phyloP scores from a whole-genome alignment of 306 rosid species.

The Vigna unguiculata region DNA sequence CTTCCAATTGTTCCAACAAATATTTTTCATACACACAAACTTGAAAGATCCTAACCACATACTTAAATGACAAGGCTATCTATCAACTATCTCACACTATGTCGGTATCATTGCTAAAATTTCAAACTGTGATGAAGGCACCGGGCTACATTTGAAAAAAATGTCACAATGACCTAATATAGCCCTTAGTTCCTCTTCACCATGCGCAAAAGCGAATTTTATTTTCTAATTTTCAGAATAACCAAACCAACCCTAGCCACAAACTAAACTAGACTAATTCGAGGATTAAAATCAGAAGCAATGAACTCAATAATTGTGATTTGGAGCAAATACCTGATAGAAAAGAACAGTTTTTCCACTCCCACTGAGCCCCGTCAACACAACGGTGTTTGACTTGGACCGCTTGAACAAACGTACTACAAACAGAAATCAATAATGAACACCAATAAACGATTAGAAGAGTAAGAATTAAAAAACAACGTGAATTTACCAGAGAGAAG shows the following conservation, averaged over 20 bases:
- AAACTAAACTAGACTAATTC: not conserved
- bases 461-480: not conserved
- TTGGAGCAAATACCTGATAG: slow-evolving; percentile 65
- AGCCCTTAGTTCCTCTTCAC: not conserved
- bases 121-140: slow-evolving; percentile 14
- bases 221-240: not conserved
- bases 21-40: not conserved
- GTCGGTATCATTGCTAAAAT: not conserved
- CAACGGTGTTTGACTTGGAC: slow-evolving; percentile 69
- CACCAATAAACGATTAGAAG: not conserved
- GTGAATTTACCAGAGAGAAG: slow-evolving; percentile 54
- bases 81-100: not conserved
- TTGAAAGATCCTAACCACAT: not conserved
- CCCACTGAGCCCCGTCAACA: slow-evolving; percentile 82
- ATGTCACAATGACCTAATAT: slow-evolving; percentile 5
- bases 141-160: slow-evolving; percentile 26
- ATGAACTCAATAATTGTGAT: not conserved
- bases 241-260: slow-evolving; percentile 11
- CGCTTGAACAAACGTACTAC: slow-evolving; percentile 80
- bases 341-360: slow-evolving; percentile 84
- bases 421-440: slow-evolving; percentile 23
- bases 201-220: not conserved
- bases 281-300: not conserved
- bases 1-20: not conserved
- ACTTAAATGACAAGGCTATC: not conserved